These are phyloP conservation scores for Teunomyces kruisii DNA, from an alignment of 805 yeast species.

Conservation along the genomic window DNA sequence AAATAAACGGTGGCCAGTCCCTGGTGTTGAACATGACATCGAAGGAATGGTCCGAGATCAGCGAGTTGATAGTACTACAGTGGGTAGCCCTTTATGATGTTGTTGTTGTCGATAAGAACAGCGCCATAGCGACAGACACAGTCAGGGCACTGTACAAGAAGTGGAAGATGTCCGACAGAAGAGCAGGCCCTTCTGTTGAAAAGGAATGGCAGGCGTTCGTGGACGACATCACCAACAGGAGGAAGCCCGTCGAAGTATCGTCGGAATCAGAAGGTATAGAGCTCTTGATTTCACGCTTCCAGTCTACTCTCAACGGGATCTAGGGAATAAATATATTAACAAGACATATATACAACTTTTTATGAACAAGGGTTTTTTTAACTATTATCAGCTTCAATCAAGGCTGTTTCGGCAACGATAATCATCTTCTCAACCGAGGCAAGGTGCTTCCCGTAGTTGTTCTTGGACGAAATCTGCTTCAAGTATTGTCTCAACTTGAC, in stretches of 20 bases:
- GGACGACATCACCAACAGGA: not conserved
- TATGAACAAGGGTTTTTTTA: conserved; percentile 5
- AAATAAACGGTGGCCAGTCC: not conserved
- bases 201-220: not conserved
- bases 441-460: conserved; percentile 75
- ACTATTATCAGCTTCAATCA: conserved; percentile 36
- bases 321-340: conserved; percentile 2
- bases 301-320: not conserved
- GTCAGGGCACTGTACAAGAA: conserved; percentile 10
- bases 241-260: not conserved
- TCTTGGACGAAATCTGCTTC: conserved; percentile 63
- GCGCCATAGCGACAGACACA: conserved; percentile 1
- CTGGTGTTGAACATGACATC: conserved; percentile 3
- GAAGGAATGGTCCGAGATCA: not conserved
- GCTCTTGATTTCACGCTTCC: not conserved
- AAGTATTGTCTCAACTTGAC: conserved; percentile 77
- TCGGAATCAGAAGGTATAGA: not conserved
- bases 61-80: conserved; percentile 26
- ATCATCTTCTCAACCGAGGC: conserved; percentile 78
- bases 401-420: conserved; percentile 52
- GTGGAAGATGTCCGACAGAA: conserved; percentile 3
- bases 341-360: conserved; percentile 6
- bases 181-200: conserved; percentile 3
- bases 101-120: conserved; percentile 14
- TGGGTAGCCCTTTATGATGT: conserved; percentile 36